Evolutionary conservation across 352 stramenopile species (phyloP).

Genomic region (Globisporangium nunn): DNA sequence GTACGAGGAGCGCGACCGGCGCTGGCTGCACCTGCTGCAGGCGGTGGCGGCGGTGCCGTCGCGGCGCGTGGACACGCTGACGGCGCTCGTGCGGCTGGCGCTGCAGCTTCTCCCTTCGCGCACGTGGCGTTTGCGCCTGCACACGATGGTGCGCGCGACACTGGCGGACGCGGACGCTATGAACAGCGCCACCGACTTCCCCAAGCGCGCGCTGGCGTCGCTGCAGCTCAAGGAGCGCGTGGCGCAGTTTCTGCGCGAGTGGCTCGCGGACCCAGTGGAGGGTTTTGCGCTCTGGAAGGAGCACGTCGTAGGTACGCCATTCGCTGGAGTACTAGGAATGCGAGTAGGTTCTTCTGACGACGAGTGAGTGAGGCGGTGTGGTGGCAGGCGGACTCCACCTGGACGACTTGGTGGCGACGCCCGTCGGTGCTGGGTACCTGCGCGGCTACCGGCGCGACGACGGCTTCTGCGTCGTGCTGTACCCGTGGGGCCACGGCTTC

Average conservation of each 20-base stretch:
- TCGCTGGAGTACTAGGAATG: too few species aligned
- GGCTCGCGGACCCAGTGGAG: conserved; percentile 63
- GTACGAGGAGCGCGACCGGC: conserved; percentile 56
- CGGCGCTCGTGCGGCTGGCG: conserved; percentile 35
- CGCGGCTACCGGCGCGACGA: conserved; percentile 49
- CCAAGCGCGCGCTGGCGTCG: conserved; percentile 30
- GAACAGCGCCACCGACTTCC: conserved; percentile 11
- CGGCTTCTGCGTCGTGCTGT: conserved; percentile 60
- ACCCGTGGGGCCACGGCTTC: conserved; percentile 69
- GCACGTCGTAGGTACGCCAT: conserved; percentile 50
- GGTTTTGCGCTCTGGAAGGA: conserved; percentile 63
- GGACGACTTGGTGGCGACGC: conserved; percentile 64
- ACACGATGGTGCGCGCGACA: conserved; percentile 20
- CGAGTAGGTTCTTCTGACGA: too few species aligned
- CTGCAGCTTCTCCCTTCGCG: conserved; percentile 37
- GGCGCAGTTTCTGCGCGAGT: conserved; percentile 56
- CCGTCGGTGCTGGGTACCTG: conserved; percentile 50
- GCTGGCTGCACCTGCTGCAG: conserved; percentile 69
- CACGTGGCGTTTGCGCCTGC: conserved; percentile 21
- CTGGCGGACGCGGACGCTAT: conserved; percentile 18
- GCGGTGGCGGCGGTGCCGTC: conserved; percentile 53
- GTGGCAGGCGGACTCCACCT: conserved; percentile 25
- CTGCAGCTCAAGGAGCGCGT: conserved; percentile 66
- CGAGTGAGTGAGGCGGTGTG: neutral
- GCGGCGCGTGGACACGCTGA: conserved; percentile 41